Conservation (phyloP, 1,139 yeast species). For the Blastobotrys elegans region DNA sequence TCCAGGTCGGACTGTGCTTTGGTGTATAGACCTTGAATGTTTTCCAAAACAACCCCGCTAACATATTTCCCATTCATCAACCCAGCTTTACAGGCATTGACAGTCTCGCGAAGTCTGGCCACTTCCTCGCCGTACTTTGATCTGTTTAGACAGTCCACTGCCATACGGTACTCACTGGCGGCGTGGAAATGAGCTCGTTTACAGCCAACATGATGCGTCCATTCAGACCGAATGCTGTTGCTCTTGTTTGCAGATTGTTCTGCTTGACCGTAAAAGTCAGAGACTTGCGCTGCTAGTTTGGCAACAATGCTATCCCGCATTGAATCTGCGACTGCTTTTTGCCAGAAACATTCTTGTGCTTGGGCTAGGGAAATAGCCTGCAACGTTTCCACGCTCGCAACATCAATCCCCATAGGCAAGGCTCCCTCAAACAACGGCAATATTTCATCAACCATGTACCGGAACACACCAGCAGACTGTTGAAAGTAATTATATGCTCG, state of each 20-base stretch:
- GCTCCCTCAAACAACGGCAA: conserved; percentile 25
- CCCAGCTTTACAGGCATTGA: conserved; percentile 38
- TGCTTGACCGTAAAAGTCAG: conserved; percentile 52
- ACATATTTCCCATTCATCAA: conserved; percentile 40
- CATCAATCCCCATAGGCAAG: conserved; percentile 44
- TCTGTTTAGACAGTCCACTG: conserved; percentile 46
- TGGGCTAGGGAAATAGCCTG: conserved; percentile 63
- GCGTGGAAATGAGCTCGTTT: conserved; percentile 63
- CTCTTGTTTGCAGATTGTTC: conserved; percentile 44
- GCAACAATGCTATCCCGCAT: conserved; percentile 60
- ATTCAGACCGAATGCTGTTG: conserved; percentile 52
- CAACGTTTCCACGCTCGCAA: conserved; percentile 42
- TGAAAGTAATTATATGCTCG: conserved; percentile 59
- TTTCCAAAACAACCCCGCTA: conserved; percentile 40
- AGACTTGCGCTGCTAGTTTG: conserved; percentile 58
- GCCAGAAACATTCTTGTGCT: conserved; percentile 87
- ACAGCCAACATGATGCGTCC: conserved; percentile 56
- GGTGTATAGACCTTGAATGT: conserved; percentile 43
- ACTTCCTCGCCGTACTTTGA: conserved; percentile 68
- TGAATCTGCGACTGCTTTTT: conserved; percentile 54
- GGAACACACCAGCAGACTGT: conserved; percentile 64
- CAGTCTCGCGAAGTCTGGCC: conserved; percentile 47
- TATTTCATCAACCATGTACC: conserved; percentile 35
- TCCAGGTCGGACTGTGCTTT: conserved; percentile 45
- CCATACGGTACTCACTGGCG: conserved; percentile 61